phyloP scores from a whole-genome alignment of 768 basidiomycete genomes.

The Leccinum fibrillosum region DNA sequence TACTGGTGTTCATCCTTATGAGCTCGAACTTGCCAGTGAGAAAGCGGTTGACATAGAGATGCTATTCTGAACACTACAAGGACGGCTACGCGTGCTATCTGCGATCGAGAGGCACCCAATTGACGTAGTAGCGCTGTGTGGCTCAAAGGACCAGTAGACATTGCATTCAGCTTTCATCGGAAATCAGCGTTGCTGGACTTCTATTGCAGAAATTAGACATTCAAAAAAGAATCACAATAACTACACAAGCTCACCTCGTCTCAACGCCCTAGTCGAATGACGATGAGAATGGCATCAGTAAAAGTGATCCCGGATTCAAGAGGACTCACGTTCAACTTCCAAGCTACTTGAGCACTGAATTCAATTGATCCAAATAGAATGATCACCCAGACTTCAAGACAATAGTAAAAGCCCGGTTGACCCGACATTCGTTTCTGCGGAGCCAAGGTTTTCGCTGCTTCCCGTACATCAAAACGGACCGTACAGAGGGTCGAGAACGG shows the following conservation, averaged over 20 bases:
- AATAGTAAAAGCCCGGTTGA: constrained; percentile 4
- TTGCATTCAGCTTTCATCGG: not conserved
- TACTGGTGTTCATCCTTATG: not conserved
- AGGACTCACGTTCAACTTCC: constrained; percentile 10
- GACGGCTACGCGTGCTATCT: not conserved
- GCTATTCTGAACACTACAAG: too few relatives aligned
- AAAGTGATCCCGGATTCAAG: not conserved
- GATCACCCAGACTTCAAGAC: constrained; percentile 6
- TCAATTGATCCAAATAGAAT: constrained; percentile 17
- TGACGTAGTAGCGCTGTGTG: not conserved
- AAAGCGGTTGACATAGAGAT: not conserved
- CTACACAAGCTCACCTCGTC: constrained; percentile 2
- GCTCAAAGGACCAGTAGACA: not conserved
- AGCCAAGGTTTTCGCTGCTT: constrained; percentile 1
- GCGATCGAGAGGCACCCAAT: not conserved
- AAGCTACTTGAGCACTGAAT: constrained; percentile 24
- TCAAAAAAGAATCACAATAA: too few relatives aligned
- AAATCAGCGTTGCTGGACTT: constrained; percentile 5
- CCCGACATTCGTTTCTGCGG: not conserved
- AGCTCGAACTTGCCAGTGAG: too few relatives aligned
- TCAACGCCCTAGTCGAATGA: constrained; percentile 5
- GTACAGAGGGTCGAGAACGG: constrained; percentile 13
- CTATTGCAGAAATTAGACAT: not conserved
- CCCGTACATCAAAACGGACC: constrained; percentile 5
- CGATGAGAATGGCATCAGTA: not conserved